phyloP scores from a whole-genome alignment of 2,329 filamentous ascomycete species.

The Phyllosticta citriasiana region DNA sequence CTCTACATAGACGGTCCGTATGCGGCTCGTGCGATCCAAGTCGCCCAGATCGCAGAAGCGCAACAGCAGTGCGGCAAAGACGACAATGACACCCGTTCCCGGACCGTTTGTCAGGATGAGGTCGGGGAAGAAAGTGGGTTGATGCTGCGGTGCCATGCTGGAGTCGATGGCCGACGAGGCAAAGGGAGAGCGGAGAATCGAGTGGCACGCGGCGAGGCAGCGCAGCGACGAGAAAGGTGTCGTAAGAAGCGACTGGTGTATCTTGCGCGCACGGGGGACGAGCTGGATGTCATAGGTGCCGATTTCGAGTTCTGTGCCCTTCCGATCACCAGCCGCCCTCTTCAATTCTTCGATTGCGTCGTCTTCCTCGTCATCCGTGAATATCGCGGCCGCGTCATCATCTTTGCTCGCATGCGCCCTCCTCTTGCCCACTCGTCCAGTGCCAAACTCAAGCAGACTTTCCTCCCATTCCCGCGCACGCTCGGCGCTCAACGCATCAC shows the following conservation, averaged over 20 bases:
- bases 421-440: background rate
- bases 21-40: conserved; percentile 37
- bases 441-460: conserved; percentile 17
- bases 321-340: conserved; percentile 13
- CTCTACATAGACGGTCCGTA: conserved; percentile 78
- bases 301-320: background rate
- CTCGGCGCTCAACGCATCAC: conserved; percentile 60
- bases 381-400: background rate
- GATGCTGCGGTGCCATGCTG: background rate
- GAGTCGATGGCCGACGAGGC: conserved; percentile 28
- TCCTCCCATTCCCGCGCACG: conserved; percentile 56
- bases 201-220: conserved; percentile 40
- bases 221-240: conserved; percentile 58
- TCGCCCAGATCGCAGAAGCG: conserved; percentile 39
- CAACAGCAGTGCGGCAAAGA: conserved; percentile 47
- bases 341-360: conserved; percentile 19
- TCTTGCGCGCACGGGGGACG: conserved; percentile 65
- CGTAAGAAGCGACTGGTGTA: conserved; percentile 72
- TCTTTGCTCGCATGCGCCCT: background rate
- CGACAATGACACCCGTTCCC: conserved; percentile 71
- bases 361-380: background rate
- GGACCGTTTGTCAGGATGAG: conserved; percentile 82
- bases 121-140: conserved; percentile 41
- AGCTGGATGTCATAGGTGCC: conserved; percentile 52
- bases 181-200: conserved; percentile 20